Percentiles rank a stretch among this genome's conserved stretches.
These are phyloP conservation scores for Suillus subluteus DNA, from an alignment of 768 basidiomycete species.

Conservation along the genomic window DNA sequence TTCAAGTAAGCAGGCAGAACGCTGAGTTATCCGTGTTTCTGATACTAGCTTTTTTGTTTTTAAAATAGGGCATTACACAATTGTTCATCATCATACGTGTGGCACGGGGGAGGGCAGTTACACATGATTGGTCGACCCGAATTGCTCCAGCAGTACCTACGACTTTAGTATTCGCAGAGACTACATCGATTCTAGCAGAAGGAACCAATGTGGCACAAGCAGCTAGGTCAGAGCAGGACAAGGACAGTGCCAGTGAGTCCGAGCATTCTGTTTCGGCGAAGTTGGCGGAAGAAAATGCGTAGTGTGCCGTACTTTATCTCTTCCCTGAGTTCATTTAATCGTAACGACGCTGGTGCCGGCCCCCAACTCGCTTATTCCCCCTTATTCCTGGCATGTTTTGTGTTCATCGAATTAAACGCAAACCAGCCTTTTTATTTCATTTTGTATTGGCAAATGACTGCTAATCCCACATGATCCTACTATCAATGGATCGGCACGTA, in stretches of 20 bases:
- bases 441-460: not conserved
- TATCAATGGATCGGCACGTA: too few relatives aligned
- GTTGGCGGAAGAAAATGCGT: not conserved
- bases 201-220: not conserved
- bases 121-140: not conserved
- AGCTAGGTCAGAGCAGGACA: not conserved
- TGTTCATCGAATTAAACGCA: too few relatives aligned
- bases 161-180: not conserved
- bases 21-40: not conserved
- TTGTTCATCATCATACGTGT: slow-evolving; percentile 7
- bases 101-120: not conserved
- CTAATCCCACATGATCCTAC: too few relatives aligned
- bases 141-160: not conserved
- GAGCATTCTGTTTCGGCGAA: not conserved
- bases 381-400: too few relatives aligned
- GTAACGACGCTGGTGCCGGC: not conserved
- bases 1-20: not conserved
- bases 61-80: not conserved
- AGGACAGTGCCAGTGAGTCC: not conserved
- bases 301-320: not conserved
- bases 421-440: too few relatives aligned
- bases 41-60: not conserved
- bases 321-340: not conserved
- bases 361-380: too few relatives aligned
- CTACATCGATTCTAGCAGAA: not conserved